Percentiles rank a stretch among this genome's conserved stretches.
Evolutionary conservation across 768 basidiomycete genomes (phyloP).

Genomic region (Boletellus ananas): DNA sequence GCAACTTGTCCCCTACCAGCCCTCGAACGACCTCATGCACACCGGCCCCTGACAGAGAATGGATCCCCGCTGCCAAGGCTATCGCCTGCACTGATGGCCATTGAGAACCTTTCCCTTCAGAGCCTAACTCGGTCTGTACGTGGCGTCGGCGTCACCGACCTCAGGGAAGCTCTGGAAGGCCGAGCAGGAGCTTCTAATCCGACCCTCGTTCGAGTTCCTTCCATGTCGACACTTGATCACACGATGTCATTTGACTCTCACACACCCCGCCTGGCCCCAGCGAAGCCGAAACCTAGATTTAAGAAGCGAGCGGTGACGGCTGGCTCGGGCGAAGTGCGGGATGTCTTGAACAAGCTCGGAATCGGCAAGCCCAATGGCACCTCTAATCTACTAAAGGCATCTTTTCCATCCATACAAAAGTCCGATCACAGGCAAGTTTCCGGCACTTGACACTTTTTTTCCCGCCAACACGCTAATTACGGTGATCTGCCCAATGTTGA

Average conservation of each 20-base stretch:
- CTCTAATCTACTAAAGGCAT: slow-evolving; percentile 62
- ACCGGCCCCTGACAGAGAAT: slow-evolving; percentile 65
- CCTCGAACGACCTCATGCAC: slow-evolving; percentile 48
- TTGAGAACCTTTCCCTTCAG: slow-evolving; percentile 85
- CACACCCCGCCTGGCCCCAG: slow-evolving; percentile 40
- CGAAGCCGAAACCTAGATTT: slow-evolving; percentile 53
- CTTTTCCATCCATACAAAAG: slow-evolving; percentile 57
- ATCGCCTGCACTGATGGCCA: slow-evolving; percentile 84
- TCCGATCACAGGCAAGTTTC: slow-evolving; percentile 38
- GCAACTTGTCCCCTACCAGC: slow-evolving; percentile 34
- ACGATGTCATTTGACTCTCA: slow-evolving; percentile 45
- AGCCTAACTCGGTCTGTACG: slow-evolving; percentile 75
- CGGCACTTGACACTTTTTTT: not conserved
- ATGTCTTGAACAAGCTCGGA: slow-evolving; percentile 78
- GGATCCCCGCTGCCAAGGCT: slow-evolving; percentile 74
- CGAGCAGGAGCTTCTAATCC: slow-evolving; percentile 80
- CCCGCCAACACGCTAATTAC: slow-evolving; percentile 1
- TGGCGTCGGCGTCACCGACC: slow-evolving; percentile 82
- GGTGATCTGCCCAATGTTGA: not conserved
- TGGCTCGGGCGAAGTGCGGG: slow-evolving; percentile 69
- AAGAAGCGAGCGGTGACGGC: slow-evolving; percentile 49
- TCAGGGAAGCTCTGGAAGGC: slow-evolving; percentile 86
- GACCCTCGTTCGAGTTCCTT: slow-evolving; percentile 61
- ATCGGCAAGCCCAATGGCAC: slow-evolving; percentile 67
- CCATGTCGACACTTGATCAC: slow-evolving; percentile 75